Base-by-base conservation (phyloP, 2,329 filamentous ascomycete genomes). In the Kalmusia sp. region DNA sequence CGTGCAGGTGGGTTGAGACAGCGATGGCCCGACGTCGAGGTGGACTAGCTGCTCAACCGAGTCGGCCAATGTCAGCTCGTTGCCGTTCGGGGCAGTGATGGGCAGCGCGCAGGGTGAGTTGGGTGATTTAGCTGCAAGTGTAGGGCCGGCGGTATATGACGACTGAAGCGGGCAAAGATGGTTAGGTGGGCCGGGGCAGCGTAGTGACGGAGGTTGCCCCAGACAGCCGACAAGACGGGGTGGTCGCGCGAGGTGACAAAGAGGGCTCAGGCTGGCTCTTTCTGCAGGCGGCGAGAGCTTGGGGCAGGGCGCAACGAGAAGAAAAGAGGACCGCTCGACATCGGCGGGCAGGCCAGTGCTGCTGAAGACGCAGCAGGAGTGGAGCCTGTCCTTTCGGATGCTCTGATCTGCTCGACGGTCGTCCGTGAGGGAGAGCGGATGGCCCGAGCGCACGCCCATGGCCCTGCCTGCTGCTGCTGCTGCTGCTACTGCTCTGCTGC, bases 51-150 rank as follows among this genome's bases (percentile, higher is more conserved):
- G 37, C 47, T 49, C 51, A 49, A 52, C 37, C 47, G 49, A 40
- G 54, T 52, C 49, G 52, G 52, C 35, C 39, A 31, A 30, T 28
- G 39, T n/a, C 25, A n/a, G 25, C 15, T 25, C 22, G 37, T 51
- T 52, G 44, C 54, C 57, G 15, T 24, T 38, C n/a, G 6, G n/a
- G 52, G 54, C 46, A 60, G 40, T 35, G 57, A 60, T 56, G 47
- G 49, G 21, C 51, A 24, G 12, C 28, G 19, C 19, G 37, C 21
- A 24, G 17, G 17, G 38, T 6, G 14, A 17, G 17, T 24, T 8
- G 28, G 8, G 8, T 41, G 6, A 3, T 25, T 17, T 14, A 41
- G 37, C 38, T 19, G 39, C 38, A 43, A 43, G 37, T 43, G 48
- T 11, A 35, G 28, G 35, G 37, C 11, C 21, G 44, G 38, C 34